Evolutionary conservation across 345 rosid species (phyloP).

Genomic region (Cardamine resedifolia): DNA sequence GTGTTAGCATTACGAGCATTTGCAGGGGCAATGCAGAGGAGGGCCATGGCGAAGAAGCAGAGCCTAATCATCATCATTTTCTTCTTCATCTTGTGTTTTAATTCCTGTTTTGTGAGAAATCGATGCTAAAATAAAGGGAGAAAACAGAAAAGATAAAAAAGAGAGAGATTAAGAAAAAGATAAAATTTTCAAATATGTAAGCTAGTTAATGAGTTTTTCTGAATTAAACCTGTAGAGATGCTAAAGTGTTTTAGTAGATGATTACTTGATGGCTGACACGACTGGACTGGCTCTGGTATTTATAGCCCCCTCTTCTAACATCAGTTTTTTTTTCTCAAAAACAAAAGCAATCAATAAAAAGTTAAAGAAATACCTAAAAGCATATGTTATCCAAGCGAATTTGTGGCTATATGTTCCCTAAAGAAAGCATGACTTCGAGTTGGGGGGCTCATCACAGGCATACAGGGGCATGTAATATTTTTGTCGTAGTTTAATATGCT

Average conservation of each 20-base stretch:
- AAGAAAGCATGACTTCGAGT: constrained; percentile 3
- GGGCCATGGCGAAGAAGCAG: constrained; percentile 24
- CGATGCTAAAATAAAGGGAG: constrained; percentile 1
- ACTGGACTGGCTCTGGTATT: constrained; percentile 22
- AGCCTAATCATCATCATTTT: constrained; percentile 9
- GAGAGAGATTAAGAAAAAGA: constrained; percentile 5
- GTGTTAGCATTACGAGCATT: constrained; percentile 32
- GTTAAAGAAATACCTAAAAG: constrained; percentile 1
- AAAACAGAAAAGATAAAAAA: not conserved
- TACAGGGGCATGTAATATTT: not conserved
- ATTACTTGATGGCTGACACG: constrained; percentile 25
- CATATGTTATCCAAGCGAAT: constrained; percentile 9
- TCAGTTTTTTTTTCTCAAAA: not conserved
- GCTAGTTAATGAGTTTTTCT: not conserved
- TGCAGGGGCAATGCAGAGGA: constrained; percentile 28
- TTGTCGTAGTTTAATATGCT: too few relatives aligned
- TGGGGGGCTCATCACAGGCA: constrained; percentile 1
- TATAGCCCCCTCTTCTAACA: constrained; percentile 20
- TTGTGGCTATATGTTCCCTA: constrained; percentile 19
- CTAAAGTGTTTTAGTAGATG: constrained; percentile 6
- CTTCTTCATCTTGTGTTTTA: constrained; percentile 3
- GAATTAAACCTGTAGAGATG: constrained; percentile 15
- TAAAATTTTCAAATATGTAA: not conserved
- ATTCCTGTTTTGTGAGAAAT: constrained; percentile 19
- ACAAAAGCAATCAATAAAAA: not conserved